A percentile compares a stretch with the other conserved stretches of the same genome.
These are phyloP conservation scores for Phytopythium kandeliae DNA, from an alignment of 352 stramenopile genomes.

Conservation along the genomic window DNA sequence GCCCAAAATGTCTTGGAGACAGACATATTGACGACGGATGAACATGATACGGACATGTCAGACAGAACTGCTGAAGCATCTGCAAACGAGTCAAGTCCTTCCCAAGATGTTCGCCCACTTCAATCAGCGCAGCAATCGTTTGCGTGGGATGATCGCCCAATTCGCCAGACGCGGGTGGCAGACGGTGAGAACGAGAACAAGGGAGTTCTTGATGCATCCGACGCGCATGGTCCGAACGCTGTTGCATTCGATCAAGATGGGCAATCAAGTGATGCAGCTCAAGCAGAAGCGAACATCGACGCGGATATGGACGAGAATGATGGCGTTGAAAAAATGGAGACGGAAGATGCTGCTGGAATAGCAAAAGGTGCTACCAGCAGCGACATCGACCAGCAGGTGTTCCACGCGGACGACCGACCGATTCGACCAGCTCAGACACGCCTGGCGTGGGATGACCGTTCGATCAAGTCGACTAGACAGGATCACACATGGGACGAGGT, in stretches of 20 bases:
- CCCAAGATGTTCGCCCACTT: neutral
- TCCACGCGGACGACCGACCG: neutral
- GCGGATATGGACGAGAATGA: neutral
- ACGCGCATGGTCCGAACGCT: neutral
- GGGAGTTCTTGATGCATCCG: neutral
- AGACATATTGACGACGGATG: neutral
- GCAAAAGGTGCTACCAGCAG: neutral
- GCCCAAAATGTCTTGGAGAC: neutral
- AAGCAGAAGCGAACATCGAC: neutral
- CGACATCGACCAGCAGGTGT: neutral
- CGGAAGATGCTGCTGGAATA: neutral
- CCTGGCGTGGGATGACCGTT: neutral
- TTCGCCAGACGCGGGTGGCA: neutral
- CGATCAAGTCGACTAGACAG: neutral
- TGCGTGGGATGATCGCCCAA: constrained; percentile 8
- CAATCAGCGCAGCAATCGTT: neutral
- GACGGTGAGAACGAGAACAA: neutral
- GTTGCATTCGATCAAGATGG: neutral
- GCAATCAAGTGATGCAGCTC: neutral
- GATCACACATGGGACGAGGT: neutral
- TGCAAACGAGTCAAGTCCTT: neutral
- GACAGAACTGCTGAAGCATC: neutral
- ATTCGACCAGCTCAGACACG: neutral
- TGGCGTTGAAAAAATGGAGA: neutral
- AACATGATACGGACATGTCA: neutral